Conservation (phyloP, 225 moss, liverwort and hornwort species). For the Climacium dendroides region DNA sequence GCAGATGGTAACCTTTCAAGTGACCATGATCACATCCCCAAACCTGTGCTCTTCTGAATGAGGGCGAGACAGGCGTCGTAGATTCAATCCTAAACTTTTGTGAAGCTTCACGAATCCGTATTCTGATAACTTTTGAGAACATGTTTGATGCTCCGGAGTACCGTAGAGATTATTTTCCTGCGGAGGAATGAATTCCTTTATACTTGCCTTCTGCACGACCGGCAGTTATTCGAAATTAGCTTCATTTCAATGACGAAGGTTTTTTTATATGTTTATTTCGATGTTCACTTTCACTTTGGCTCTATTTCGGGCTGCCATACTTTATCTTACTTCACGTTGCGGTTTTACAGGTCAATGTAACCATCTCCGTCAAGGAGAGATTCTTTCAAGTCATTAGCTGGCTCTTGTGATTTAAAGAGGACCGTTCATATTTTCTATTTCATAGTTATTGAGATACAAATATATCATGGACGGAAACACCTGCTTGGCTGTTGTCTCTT, state of each 20-base stretch:
- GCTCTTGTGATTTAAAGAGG: not conserved
- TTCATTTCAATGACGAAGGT: not conserved
- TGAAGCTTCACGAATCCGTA: not conserved
- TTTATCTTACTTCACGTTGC: not conserved
- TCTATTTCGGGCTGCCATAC: not conserved
- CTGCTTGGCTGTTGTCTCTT: slow-evolving; percentile 12
- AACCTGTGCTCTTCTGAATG: not conserved
- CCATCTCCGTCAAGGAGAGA: not conserved
- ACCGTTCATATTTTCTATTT: not conserved
- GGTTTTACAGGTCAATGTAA: not conserved
- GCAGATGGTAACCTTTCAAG: not conserved
- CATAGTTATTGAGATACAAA: not conserved
- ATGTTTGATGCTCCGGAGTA: not conserved
- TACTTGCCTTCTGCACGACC: not conserved
- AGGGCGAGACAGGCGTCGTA: not conserved
- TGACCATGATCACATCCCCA: not conserved
- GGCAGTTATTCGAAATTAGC: not conserved
- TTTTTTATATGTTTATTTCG: not conserved
- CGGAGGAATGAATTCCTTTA: not conserved
- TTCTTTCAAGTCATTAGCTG: not conserved
- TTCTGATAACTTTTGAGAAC: not conserved
- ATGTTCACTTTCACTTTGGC: not conserved
- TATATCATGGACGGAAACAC: slow-evolving; percentile 15
- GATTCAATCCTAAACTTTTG: not conserved
- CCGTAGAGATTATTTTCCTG: not conserved